These are phyloP conservation scores for Eudorina sp. DNA, from an alignment of 139 green algal genomes.

Conservation along the genomic window DNA sequence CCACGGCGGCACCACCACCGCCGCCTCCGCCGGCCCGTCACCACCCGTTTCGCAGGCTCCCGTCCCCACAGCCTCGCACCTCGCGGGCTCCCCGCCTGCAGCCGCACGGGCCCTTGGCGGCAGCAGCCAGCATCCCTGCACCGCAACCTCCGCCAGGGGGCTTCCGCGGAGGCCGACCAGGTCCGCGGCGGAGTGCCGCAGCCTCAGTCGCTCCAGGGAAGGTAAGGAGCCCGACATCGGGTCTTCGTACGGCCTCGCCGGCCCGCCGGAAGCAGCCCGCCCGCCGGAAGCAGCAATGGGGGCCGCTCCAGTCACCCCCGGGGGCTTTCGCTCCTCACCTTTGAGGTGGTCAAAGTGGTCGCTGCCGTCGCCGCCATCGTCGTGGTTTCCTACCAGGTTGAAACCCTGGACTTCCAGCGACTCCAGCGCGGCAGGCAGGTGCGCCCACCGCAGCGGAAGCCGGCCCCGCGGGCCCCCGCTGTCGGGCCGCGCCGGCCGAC, in stretches of 20 bases:
- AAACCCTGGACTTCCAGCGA: conserved; percentile 7
- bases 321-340: too few species aligned
- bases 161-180: neutral
- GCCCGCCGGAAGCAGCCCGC: too few species aligned
- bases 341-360: too few species aligned
- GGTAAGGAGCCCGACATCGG: too few species aligned
- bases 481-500: neutral
- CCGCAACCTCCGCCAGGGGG: conserved; percentile 9
- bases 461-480: neutral
- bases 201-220: neutral
- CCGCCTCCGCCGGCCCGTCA: neutral
- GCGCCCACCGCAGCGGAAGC: neutral
- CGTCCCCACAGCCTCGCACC: too few species aligned
- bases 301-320: neutral
- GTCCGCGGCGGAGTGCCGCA: conserved; percentile 10
- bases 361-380: neutral
- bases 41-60: too few species aligned
- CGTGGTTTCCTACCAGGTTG: neutral
- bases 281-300: too few species aligned
- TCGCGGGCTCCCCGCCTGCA: too few species aligned
- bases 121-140: conserved; percentile 26
- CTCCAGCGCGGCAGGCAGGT: neutral
- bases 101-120: neutral
- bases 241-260: too few species aligned
- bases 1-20: conserved; percentile 3